Percentiles rank a stretch among this genome's conserved stretches.
phyloP scores from a whole-genome alignment of 192 early-diverging fungal species.

The Gamsiella multidivaricata region DNA sequence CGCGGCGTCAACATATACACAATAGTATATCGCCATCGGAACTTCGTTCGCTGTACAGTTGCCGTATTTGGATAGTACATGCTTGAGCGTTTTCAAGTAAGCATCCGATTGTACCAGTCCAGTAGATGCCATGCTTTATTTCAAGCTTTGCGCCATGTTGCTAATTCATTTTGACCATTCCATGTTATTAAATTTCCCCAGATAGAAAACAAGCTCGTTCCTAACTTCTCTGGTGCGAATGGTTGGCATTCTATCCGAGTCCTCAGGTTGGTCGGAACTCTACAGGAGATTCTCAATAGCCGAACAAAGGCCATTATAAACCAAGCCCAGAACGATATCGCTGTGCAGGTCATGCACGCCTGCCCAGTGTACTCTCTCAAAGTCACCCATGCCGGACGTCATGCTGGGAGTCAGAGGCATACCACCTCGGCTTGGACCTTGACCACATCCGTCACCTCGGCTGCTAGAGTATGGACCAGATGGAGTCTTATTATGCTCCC shows the following conservation, averaged over 20 bases:
- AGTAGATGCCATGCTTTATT: no score
- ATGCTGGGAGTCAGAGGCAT: slow-evolving; percentile 20
- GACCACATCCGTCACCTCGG: slow-evolving; percentile 13
- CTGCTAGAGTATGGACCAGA: neutral
- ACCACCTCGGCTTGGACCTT: neutral
- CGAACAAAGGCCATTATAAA: neutral
- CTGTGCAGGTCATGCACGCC: neutral
- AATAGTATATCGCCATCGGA: slow-evolving; percentile 21
- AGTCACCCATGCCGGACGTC: slow-evolving; percentile 10
- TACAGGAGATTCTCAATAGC: neutral
- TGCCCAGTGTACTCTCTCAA: neutral
- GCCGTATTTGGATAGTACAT: slow-evolving; percentile 34
- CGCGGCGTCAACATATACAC: slow-evolving; percentile 12
- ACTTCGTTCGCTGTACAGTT: slow-evolving; percentile 26
- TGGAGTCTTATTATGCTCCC: slow-evolving; percentile 6
- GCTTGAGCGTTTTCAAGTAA: slow-evolving; percentile 34
- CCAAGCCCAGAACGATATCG: neutral
- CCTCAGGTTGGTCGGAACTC: neutral
- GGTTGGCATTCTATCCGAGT: slow-evolving; percentile 27
- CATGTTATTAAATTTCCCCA: neutral
- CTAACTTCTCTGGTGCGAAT: no score
- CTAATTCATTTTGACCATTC: neutral
- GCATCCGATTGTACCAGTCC: no score
- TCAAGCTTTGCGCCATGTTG: no score
- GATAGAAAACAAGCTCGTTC: slow-evolving; percentile 18